Conservation (phyloP, 371 early-diverging fungal genomes). For the Saksenaea oblongispora region DNA sequence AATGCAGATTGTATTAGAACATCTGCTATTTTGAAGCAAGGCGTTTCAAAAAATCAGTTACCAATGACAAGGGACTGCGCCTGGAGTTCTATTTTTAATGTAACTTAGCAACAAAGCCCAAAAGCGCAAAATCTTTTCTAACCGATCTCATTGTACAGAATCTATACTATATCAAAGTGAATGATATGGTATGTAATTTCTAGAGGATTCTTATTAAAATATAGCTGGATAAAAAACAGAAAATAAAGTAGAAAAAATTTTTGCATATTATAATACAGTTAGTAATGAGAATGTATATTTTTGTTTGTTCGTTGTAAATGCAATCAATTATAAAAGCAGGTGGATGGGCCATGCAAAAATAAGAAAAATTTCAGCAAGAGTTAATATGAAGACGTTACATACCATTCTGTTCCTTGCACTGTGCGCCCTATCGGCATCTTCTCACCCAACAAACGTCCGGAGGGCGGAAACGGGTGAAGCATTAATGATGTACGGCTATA, state of each 20-base stretch:
- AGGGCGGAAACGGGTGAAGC: slow-evolving; percentile 41
- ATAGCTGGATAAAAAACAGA: not conserved
- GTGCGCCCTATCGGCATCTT: not conserved
- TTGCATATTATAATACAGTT: not conserved
- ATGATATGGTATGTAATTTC: not conserved
- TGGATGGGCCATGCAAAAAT: not conserved
- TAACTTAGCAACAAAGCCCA: not conserved
- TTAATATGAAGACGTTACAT: not conserved
- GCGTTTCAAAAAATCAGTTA: not conserved
- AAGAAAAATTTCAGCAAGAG: not conserved
- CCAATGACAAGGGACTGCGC: not conserved
- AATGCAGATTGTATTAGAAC: not conserved
- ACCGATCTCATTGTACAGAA: not conserved
- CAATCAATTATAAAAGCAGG: not conserved
- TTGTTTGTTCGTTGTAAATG: not conserved
- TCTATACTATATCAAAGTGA: not conserved
- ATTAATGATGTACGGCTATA: slow-evolving; percentile 43
- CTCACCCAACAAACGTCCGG: not conserved
- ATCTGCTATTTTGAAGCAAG: not conserved
- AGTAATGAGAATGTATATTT: not conserved
- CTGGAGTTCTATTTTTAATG: not conserved
- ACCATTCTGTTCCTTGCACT: not conserved
- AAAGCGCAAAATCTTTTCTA: not conserved
- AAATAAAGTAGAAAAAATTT: not conserved
- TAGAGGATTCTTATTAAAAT: not conserved